phyloP scores from a whole-genome alignment of 2,329 filamentous ascomycete genomes.

The Pseudocercospora crystallina region DNA sequence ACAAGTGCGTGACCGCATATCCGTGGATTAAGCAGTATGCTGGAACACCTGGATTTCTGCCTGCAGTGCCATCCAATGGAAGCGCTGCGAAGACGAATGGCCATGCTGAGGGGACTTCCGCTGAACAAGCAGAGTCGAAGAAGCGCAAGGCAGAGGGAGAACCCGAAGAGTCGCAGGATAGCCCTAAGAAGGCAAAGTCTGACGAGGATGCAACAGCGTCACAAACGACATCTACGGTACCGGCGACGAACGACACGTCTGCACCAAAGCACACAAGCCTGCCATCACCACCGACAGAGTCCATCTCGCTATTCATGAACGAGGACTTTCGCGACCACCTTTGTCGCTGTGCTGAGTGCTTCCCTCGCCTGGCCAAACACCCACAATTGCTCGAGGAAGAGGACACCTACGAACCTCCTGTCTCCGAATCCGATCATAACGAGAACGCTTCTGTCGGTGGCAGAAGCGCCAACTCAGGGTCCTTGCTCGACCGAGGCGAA shows the following conservation, averaged over 20 bases:
- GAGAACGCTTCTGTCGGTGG: slow-evolving; percentile 46
- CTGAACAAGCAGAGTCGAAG: slow-evolving; percentile 7
- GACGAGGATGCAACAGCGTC: slow-evolving; percentile 14
- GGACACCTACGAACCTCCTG: slow-evolving; percentile 86
- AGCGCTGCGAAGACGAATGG: background rate
- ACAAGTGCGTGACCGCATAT: slow-evolving; percentile 83
- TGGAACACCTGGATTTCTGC: slow-evolving; percentile 74
- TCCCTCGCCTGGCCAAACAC: slow-evolving; percentile 67
- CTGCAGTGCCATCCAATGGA: slow-evolving; percentile 58
- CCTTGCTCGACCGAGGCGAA: slow-evolving; percentile 86
- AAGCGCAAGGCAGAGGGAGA: slow-evolving; percentile 52
- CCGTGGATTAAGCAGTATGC: slow-evolving; percentile 93
- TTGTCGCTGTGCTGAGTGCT: slow-evolving; percentile 82
- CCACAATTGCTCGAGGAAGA: slow-evolving; percentile 90
- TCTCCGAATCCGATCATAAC: slow-evolving; percentile 62
- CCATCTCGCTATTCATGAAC: slow-evolving; percentile 80
- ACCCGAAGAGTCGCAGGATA: slow-evolving; percentile 25
- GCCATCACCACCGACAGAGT: slow-evolving; percentile 53
- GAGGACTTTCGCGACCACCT: slow-evolving; percentile 76
- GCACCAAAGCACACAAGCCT: slow-evolving; percentile 46
- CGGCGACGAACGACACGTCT: background rate
- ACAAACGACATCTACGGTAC: background rate
- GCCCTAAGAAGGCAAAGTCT: slow-evolving; percentile 30
- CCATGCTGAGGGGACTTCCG: background rate
- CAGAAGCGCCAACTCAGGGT: slow-evolving; percentile 68